Conservation (phyloP, 208 protist species). For the Trichomonas vaginalis region DNA sequence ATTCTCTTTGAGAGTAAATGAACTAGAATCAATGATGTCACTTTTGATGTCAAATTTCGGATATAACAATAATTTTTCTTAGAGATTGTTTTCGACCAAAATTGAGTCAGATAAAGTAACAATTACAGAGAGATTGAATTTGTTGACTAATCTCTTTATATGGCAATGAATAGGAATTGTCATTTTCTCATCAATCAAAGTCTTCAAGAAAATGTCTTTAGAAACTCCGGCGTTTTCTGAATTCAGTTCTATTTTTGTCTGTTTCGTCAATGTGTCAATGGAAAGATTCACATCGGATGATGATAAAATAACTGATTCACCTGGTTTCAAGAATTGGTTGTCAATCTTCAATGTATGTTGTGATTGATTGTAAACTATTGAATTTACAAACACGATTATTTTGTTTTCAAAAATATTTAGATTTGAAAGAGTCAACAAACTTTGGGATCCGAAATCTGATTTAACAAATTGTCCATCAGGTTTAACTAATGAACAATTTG, state of each 20-base stretch:
- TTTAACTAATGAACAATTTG: neutral
- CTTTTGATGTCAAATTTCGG: neutral
- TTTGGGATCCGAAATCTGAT: neutral
- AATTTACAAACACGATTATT: neutral
- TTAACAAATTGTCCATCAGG: neutral
- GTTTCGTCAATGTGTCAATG: neutral
- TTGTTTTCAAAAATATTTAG: neutral
- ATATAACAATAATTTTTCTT: neutral
- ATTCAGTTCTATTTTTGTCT: neutral
- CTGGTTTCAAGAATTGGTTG: neutral
- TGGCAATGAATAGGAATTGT: neutral
- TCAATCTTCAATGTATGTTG: neutral
- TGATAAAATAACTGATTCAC: neutral
- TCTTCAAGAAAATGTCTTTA: neutral
- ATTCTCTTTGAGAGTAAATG: neutral
- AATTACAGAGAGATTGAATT: neutral
- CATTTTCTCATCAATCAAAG: neutral
- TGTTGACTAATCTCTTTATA: neutral
- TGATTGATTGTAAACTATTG: neutral
- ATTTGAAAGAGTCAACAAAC: neutral
- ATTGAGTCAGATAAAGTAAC: neutral
- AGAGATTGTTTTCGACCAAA: neutral
- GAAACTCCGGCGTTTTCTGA: neutral
- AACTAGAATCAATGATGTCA: neutral
- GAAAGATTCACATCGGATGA: neutral